Conservation (phyloP, 2,329 filamentous ascomycete species). For the Raffaelea ambrosiae region DNA sequence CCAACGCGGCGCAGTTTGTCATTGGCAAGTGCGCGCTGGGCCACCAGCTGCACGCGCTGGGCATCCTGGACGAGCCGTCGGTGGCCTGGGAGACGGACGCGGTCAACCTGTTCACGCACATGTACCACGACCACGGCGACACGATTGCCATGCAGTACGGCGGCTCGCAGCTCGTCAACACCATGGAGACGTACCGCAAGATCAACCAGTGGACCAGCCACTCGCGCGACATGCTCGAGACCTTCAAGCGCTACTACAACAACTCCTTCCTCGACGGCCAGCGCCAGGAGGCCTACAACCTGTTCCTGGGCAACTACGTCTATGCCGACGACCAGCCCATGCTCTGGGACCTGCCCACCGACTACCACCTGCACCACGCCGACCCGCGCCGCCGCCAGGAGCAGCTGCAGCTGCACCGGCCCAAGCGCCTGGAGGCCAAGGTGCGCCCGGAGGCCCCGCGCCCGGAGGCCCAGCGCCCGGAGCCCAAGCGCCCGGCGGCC, state of each 20-base stretch:
- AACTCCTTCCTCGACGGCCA: constrained; percentile 96
- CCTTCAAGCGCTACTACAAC: constrained; percentile 98
- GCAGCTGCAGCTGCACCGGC: constrained; percentile 20
- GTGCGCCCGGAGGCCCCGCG: not conserved
- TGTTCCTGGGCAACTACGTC: constrained; percentile 94
- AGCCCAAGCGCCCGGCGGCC: not conserved
- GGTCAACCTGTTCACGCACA: constrained; percentile 92
- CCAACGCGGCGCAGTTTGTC: constrained; percentile 95
- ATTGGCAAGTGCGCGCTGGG: constrained; percentile 92
- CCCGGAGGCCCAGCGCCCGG: constrained; percentile 20
- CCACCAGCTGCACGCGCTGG: constrained; percentile 83
- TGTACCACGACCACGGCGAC: constrained; percentile 97
- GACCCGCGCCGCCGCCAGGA: constrained; percentile 65
- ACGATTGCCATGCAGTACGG: constrained; percentile 97
- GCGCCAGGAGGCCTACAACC: constrained; percentile 92
- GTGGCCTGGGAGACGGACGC: constrained; percentile 94
- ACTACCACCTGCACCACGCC: constrained; percentile 92
- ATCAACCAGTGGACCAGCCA: constrained; percentile 99
- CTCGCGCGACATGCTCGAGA: constrained; percentile 97
- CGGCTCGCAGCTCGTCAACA: constrained; percentile 94
- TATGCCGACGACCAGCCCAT: constrained; percentile 82
- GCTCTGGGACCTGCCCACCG: constrained; percentile 91
- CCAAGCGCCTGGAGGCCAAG: too few relatives aligned
- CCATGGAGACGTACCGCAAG: constrained; percentile 98
- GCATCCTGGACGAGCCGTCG: constrained; percentile 66